Evolutionary conservation across 176 grass and related monocot species (phyloP), one percentile per base, ranked within the genome.

Genomic region (Carex scoparia): DNA sequence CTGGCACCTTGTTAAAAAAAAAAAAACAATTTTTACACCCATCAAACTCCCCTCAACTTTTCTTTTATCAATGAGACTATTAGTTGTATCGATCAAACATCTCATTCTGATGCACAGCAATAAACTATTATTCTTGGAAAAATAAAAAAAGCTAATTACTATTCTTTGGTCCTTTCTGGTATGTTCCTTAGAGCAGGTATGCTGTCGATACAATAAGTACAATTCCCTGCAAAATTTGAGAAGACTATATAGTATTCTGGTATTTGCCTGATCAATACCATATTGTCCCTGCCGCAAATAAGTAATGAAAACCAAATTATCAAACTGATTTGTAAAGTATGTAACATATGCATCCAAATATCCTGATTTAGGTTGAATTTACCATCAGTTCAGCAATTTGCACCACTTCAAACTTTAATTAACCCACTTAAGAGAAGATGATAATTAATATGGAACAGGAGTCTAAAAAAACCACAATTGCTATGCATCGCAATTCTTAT

Each of bases 151-250:
- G 42, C 0, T 44, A 44, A 44, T 44, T 44, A 44, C 42, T 44
- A 44, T 44, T 44, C 42, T 44, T 44, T 42, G 40, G 6, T 42
- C 4, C 5, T 42, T 42, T 5, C 40, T 42, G 40, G 40, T 42
- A 42, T 42, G 40, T 4, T 42, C 40, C 40, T 95, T 99, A 86
- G 91, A 99, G 53, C 84, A 84, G 30, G 93, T 80, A 78, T 99
- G 93, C 23, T 95, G 88, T 18, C 90, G 37, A 38, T 38, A 38
- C 3, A 38, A 38, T 4, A 38, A 83, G 80, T 92, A 92, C 83
- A 99, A 86, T 68, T 99, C 91, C 96, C 96, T 99, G 91, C 62
- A 74, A 79, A 82, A 44, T 23, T 68, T 30, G 31, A 82, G 28
- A 3, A 83, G 74, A 82, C 27, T 54, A 64, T 49, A 12, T 40